Conservation (phyloP, 2,329 filamentous ascomycete genomes). For the Aspergillus bombycis region DNA sequence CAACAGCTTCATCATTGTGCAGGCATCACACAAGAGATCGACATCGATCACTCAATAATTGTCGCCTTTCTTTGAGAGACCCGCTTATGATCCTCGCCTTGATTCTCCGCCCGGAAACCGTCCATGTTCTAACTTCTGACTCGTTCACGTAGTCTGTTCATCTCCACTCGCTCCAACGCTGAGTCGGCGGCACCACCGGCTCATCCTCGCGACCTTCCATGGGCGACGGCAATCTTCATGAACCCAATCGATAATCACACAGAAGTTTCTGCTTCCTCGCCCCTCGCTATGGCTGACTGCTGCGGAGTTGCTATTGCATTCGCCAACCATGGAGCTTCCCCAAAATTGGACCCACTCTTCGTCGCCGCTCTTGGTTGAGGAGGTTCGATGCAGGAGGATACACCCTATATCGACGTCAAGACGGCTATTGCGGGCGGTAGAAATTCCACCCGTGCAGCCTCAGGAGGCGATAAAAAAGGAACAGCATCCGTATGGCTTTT, state of each 20-base stretch:
- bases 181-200: neutral
- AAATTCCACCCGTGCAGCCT: conserved; percentile 3
- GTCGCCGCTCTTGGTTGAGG: neutral
- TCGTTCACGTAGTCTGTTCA: neutral
- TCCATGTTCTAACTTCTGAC: neutral
- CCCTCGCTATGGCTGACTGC: neutral
- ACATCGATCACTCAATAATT: neutral
- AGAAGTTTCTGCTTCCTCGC: neutral
- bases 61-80: neutral
- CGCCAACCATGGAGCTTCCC: neutral
- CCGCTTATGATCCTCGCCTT: neutral
- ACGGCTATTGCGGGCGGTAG: conserved; percentile 3
- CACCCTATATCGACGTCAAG: conserved; percentile 14
- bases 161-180: neutral
- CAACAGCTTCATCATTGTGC: neutral
- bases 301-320: neutral
- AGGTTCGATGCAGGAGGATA: neutral
- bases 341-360: neutral
- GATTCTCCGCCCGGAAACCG: neutral
- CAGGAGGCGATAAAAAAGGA: neutral
- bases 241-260: neutral
- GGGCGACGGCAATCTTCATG: neutral
- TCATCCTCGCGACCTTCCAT: neutral
- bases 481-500: neutral
- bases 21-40: neutral